phyloP scores from a whole-genome alignment of 2,329 filamentous ascomycete genomes.

The Pyrenophora graminea region DNA sequence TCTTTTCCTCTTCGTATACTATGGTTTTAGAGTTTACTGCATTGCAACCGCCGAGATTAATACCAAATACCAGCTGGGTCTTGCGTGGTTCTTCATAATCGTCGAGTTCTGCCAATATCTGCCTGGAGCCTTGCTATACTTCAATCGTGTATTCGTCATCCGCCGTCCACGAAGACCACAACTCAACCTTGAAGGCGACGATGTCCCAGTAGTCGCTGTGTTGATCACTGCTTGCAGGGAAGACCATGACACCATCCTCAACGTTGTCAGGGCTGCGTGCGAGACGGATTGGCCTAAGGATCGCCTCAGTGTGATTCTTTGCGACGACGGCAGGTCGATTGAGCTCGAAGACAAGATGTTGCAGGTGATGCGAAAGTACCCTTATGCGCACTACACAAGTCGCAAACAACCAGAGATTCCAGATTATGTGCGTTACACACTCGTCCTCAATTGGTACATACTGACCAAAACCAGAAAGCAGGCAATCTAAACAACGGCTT shows the following conservation, averaged over 20 bases:
- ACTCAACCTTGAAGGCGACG: constrained; percentile 12
- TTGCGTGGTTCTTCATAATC: background rate
- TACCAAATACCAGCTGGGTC: background rate
- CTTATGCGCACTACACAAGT: constrained; percentile 51
- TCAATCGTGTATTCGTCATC: background rate
- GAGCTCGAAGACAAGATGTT: constrained; percentile 38
- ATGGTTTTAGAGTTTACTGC: background rate
- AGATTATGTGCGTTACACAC: constrained; percentile 23
- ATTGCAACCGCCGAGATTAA: background rate
- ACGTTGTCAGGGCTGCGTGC: constrained; percentile 22
- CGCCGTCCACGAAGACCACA: background rate
- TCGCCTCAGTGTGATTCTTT: constrained; percentile 38
- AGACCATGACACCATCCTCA: constrained; percentile 48
- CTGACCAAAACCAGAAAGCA: constrained; percentile 60
- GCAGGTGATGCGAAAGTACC: constrained; percentile 44
- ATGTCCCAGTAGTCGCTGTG: constrained; percentile 48
- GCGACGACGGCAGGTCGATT: constrained; percentile 47
- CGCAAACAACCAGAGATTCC: constrained; percentile 50
- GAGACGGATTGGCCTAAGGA: constrained; percentile 29
- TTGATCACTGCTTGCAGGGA: constrained; percentile 53
- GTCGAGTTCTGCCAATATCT: background rate
- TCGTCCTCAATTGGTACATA: background rate
- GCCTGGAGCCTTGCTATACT: background rate
- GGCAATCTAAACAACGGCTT: constrained; percentile 65
- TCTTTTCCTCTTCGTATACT: background rate